These are phyloP conservation scores for Russula abietina DNA, from an alignment of 768 basidiomycete species.

Conservation along the genomic window DNA sequence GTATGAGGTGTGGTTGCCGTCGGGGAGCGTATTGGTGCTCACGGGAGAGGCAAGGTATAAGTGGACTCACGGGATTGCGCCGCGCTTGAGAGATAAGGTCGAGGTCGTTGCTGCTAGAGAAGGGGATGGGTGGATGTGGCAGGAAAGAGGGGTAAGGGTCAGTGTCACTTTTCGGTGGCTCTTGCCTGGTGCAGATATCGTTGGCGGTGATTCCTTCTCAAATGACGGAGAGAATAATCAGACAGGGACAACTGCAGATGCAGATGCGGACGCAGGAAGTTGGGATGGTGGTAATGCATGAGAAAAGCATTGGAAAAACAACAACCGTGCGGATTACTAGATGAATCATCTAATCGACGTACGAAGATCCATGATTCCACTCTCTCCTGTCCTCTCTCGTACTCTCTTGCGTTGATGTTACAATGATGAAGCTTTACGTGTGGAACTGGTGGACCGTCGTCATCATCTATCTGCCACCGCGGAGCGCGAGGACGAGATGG, in stretches of 20 bases:
- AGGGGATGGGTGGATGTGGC: slow-evolving; percentile 30
- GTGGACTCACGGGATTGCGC: slow-evolving; percentile 87
- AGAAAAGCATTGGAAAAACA: background rate
- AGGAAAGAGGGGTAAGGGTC: slow-evolving; percentile 52
- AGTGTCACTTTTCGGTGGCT: slow-evolving; percentile 89
- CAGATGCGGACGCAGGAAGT: background rate
- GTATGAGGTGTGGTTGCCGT: slow-evolving; percentile 64
- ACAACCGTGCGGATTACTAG: slow-evolving; percentile 7
- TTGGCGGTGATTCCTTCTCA: slow-evolving; percentile 31
- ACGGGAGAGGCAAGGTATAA: slow-evolving; percentile 74
- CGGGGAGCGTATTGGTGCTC: slow-evolving; percentile 70
- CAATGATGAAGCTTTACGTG: background rate
- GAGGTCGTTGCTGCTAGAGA: slow-evolving; percentile 26
- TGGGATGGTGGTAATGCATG: background rate
- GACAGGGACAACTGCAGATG: too few species aligned
- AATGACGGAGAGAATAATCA: background rate
- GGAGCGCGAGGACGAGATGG: slow-evolving; percentile 91
- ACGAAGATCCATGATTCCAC: slow-evolving; percentile 2
- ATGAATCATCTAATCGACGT: slow-evolving; percentile 20
- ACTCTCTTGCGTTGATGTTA: slow-evolving; percentile 20
- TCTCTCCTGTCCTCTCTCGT: background rate
- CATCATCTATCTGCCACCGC: slow-evolving; percentile 63
- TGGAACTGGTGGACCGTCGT: slow-evolving; percentile 25
- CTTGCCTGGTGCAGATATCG: slow-evolving; percentile 74
- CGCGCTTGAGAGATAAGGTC: slow-evolving; percentile 55